Evolutionary conservation across 2,329 filamentous ascomycete species (phyloP).

Genomic region (Venturia aucupariae): DNA sequence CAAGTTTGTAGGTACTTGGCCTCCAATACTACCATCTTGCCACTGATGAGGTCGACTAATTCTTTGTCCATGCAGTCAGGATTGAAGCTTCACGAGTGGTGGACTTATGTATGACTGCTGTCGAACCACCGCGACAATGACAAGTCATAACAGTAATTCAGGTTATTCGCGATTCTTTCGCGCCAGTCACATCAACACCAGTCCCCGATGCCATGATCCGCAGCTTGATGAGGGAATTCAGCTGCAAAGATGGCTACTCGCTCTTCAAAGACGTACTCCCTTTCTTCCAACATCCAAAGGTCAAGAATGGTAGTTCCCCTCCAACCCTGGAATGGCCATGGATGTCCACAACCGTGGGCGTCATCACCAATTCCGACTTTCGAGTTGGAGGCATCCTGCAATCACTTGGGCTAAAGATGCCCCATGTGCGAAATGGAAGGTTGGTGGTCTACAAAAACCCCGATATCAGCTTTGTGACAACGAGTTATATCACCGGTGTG

Average conservation of each 20-base stretch:
- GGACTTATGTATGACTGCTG: not conserved
- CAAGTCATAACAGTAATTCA: conserved; percentile 20
- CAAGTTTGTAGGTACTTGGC: conserved; percentile 37
- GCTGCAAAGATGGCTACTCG: conserved; percentile 44
- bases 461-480: conserved; percentile 48
- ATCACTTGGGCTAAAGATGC: conserved; percentile 44
- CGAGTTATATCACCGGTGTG: conserved; percentile 54
- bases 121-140: not conserved
- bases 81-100: not conserved
- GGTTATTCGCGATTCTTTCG: conserved; percentile 48
- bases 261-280: conserved; percentile 38
- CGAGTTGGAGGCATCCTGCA: conserved; percentile 46
- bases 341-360: conserved; percentile 40
- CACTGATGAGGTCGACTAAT: not conserved
- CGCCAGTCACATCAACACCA: conserved; percentile 24
- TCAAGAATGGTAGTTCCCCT: conserved; percentile 10
- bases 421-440: conserved; percentile 14
- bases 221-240: conserved; percentile 44
- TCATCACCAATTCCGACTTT: conserved; percentile 56
- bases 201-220: conserved; percentile 39
- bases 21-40: too few relatives aligned
- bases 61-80: not conserved
- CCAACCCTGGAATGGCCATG: conserved; percentile 25
- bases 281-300: conserved; percentile 31
- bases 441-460: conserved; percentile 14